Conservation (phyloP, 179 eudicot genomes). For the Patellifolia procumbens region DNA sequence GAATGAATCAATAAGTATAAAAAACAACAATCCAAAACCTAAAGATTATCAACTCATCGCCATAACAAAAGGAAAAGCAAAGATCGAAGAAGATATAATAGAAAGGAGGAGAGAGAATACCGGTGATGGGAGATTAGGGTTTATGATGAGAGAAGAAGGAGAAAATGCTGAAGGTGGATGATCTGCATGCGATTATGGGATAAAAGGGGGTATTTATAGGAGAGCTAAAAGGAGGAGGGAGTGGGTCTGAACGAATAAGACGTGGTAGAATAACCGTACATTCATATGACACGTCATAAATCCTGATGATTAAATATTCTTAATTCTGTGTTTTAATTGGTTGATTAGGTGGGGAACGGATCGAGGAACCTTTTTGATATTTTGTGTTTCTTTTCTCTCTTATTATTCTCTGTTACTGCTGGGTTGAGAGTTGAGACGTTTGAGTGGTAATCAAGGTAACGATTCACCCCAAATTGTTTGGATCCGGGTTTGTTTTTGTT, state of each 20-base stretch:
- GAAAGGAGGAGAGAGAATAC: not conserved
- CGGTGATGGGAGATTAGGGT: not conserved
- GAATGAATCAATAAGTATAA: too few relatives aligned
- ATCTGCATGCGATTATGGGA: too few relatives aligned
- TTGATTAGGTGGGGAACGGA: not conserved
- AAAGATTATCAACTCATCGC: too few relatives aligned
- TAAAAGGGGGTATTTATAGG: not conserved
- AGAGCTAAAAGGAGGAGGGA: not conserved
- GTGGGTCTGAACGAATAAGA: not conserved
- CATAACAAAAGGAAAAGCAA: too few relatives aligned
- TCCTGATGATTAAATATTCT: not conserved
- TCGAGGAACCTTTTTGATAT: not conserved
- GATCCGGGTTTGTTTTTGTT: too few relatives aligned
- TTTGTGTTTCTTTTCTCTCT: conserved; percentile 8
- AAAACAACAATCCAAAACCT: not conserved
- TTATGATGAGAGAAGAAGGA: not conserved
- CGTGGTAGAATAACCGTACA: not conserved
- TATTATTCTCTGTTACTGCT: not conserved
- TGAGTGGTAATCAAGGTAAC: not conserved
- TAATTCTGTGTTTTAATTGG: not conserved
- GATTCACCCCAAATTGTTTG: too few relatives aligned
- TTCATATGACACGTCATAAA: conserved; percentile 12
- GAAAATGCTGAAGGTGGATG: not conserved
- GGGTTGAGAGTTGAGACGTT: too few relatives aligned
- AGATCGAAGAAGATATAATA: too few relatives aligned